Evolutionary conservation across 345 rosid genomes (phyloP).

Genomic region (Pseudoturritis turrita): DNA sequence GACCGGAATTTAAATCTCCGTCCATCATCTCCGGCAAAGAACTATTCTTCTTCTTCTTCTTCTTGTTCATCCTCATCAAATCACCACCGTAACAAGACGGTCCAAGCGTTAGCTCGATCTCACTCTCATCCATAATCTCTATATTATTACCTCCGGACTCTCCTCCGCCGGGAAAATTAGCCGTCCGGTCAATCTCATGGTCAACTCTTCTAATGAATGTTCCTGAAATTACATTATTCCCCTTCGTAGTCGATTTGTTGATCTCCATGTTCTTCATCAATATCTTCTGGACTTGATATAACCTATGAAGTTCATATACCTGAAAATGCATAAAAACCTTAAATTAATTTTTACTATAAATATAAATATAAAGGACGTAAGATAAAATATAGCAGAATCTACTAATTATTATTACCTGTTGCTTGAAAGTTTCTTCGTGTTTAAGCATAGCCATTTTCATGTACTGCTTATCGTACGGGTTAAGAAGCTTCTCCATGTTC

Average conservation of each 20-base stretch:
- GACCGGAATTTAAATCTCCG: constrained; percentile 48
- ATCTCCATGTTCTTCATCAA: constrained; percentile 57
- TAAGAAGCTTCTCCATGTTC: constrained; percentile 72
- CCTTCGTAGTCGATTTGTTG: constrained; percentile 20
- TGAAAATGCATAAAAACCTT: constrained; percentile 22
- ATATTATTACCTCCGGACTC: constrained; percentile 32
- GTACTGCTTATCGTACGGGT: constrained; percentile 69
- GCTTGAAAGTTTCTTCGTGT: constrained; percentile 95
- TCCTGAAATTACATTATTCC: constrained; percentile 7
- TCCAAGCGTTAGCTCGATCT: constrained; percentile 84
- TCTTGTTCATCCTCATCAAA: constrained; percentile 36
- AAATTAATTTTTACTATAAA: neutral
- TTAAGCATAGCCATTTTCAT: constrained; percentile 93
- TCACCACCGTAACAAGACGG: constrained; percentile 41
- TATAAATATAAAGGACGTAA: neutral
- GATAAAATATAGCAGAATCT: neutral
- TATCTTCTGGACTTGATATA: constrained; percentile 73
- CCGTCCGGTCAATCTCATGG: constrained; percentile 13
- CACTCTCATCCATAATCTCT: constrained; percentile 66
- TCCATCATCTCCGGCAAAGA: constrained; percentile 20
- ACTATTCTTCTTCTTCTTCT: constrained; percentile 33
- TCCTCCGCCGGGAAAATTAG: constrained; percentile 3
- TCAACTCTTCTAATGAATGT: constrained; percentile 22
- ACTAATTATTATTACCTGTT: constrained; percentile 53
- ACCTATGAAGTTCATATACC: constrained; percentile 89